Evolutionary conservation across 225 moss, liverwort and hornwort genomes (phyloP).

Genomic region (Ulota crispa): DNA sequence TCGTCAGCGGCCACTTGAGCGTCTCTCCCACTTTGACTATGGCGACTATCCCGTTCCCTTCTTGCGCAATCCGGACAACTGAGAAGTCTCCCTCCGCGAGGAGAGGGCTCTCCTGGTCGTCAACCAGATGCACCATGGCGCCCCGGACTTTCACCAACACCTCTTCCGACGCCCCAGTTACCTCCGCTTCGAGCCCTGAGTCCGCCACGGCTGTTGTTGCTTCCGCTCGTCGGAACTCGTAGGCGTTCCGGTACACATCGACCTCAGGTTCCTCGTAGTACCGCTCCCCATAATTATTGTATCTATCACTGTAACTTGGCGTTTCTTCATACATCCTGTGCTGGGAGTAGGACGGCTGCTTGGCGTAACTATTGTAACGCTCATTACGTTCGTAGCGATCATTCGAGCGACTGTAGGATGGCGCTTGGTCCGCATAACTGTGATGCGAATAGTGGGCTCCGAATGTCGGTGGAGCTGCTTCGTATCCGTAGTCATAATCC

Average conservation of each 20-base stretch:
- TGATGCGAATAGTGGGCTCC: background rate
- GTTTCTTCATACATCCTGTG: background rate
- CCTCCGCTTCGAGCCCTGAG: conserved; percentile 32
- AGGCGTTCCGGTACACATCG: conserved; percentile 29
- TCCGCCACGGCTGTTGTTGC: conserved; percentile 27
- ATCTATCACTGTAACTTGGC: background rate
- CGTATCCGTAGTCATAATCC: conserved; percentile 4
- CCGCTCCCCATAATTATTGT: conserved; percentile 6
- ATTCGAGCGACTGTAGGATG: background rate
- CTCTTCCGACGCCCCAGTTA: conserved; percentile 56
- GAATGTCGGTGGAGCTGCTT: conserved; percentile 21
- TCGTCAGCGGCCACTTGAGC: conserved; percentile 80
- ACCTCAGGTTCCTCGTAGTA: background rate
- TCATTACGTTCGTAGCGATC: conserved; percentile 2
- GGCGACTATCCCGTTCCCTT: conserved; percentile 66
- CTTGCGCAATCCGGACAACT: conserved; percentile 59
- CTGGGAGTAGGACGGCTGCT: conserved; percentile 21
- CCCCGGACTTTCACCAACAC: conserved; percentile 69
- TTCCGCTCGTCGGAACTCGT: conserved; percentile 35
- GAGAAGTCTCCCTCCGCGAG: conserved; percentile 67
- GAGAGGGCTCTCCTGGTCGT: conserved; percentile 67
- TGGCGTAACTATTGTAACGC: conserved; percentile 7
- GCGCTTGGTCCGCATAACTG: background rate
- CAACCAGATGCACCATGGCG: conserved; percentile 78
- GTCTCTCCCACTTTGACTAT: conserved; percentile 68